These are phyloP conservation scores for Oryza officinalis DNA, from an alignment of 176 grass and related monocot species.

Conservation along the genomic window DNA sequence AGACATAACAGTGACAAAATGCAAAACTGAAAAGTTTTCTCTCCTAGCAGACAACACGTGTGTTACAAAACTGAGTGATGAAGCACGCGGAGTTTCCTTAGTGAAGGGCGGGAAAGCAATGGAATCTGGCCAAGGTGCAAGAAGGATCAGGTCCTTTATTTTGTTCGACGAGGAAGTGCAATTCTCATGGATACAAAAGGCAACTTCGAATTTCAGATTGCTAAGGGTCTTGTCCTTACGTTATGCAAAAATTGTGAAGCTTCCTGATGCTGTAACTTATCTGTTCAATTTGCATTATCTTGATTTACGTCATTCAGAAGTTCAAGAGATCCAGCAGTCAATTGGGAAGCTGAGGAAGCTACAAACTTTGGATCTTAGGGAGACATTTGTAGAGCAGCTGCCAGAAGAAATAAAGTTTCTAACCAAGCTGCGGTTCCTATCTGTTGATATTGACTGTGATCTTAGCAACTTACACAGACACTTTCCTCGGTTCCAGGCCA, in stretches of 20 bases:
- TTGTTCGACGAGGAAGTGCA: background rate
- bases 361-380: background rate
- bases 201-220: background rate
- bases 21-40: background rate
- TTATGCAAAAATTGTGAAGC: no score
- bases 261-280: no score
- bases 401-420: background rate
- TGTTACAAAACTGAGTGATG: background rate
- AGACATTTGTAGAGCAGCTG: background rate
- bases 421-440: background rate
- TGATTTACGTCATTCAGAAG: background rate
- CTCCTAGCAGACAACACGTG: background rate
- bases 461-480: background rate
- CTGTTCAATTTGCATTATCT: slow-evolving; percentile 20
- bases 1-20: background rate
- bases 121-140: no score
- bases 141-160: background rate
- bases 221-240: background rate
- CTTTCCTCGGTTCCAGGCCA: no score
- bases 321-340: background rate
- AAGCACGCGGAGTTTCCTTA: background rate
- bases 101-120: background rate
- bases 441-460: background rate
- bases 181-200: background rate
- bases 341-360: background rate